These are phyloP conservation scores for Termitomyces sp. DNA, from an alignment of 768 basidiomycete species.

Conservation along the genomic window DNA sequence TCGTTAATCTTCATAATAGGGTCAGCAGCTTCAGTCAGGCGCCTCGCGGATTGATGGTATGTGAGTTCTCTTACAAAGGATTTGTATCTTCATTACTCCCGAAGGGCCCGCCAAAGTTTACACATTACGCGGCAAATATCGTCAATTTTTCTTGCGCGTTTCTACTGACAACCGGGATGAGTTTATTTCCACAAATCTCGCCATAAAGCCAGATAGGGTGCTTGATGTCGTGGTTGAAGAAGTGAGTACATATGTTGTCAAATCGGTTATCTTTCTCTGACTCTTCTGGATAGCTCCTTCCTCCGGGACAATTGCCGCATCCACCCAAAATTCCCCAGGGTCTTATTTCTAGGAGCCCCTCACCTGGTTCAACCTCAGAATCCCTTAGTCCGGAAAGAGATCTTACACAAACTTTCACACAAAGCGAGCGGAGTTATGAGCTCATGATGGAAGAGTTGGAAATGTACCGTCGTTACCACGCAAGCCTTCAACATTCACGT, in stretches of 20 bases:
- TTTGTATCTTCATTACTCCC: constrained; percentile 4
- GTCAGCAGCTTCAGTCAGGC: constrained; percentile 50
- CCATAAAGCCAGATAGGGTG: constrained; percentile 48
- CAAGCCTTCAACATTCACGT: not conserved
- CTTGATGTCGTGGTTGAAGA: constrained; percentile 55
- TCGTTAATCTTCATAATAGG: constrained; percentile 19
- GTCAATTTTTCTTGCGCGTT: constrained; percentile 64
- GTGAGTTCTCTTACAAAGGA: constrained; percentile 2
- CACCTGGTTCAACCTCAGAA: constrained; percentile 12
- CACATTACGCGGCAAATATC: constrained; percentile 61
- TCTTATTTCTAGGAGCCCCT: constrained; percentile 11
- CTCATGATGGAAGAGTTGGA: constrained; percentile 1
- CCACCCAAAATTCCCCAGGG: constrained; percentile 29
- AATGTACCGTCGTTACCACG: constrained; percentile 1
- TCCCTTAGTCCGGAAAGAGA: constrained; percentile 10
- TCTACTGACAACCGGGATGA: constrained; percentile 46
- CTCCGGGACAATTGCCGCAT: constrained; percentile 25
- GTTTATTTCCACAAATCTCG: constrained; percentile 51
- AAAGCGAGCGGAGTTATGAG: constrained; percentile 1
- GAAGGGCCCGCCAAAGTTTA: constrained; percentile 67
- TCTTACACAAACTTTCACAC: not conserved
- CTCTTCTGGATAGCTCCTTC: constrained; percentile 24
- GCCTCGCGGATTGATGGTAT: constrained; percentile 69
- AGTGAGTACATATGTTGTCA: constrained; percentile 39
- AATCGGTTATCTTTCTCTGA: constrained; percentile 1